phyloP scores from a whole-genome alignment of 257 asterid species.

The Solanum neorickii region DNA sequence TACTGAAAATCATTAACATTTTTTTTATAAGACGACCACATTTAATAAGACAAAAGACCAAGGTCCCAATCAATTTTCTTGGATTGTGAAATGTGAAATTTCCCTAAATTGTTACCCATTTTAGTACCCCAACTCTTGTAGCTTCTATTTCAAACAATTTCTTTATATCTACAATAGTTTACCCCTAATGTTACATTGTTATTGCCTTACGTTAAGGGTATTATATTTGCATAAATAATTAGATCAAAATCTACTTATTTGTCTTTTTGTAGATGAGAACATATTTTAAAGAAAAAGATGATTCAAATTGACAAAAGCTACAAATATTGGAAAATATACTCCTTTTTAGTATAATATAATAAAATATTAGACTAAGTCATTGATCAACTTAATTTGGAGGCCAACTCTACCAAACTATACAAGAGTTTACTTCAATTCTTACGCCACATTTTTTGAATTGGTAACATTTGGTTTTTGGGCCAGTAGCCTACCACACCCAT shows the following conservation, averaged over 20 bases:
- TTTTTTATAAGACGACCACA: neutral
- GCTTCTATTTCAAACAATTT: neutral
- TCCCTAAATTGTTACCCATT: neutral
- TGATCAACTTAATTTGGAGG: conserved; percentile 46
- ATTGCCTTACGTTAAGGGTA: neutral
- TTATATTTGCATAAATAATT: neutral
- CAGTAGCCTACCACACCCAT: conserved; percentile 76
- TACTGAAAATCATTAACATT: neutral
- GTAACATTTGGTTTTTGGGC: conserved; percentile 34
- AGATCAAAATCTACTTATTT: neutral
- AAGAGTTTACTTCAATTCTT: neutral
- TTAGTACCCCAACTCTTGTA: neutral
- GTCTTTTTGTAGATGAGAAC: neutral
- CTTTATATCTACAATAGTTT: neutral
- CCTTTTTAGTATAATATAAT: neutral
- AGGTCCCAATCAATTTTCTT: neutral
- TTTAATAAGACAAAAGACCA: neutral
- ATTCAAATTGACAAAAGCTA: neutral
- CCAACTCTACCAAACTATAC: conserved; percentile 70
- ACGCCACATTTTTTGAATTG: conserved; percentile 3
- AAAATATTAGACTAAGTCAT: neutral
- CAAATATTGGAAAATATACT: neutral
- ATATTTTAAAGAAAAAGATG: neutral
- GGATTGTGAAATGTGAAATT: neutral
- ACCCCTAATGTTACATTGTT: neutral